Percentiles rank a stretch among this genome's conserved stretches.
Evolutionary conservation across 2,329 filamentous ascomycete genomes (phyloP).

Genomic region (Chrysoporthe cubensis): DNA sequence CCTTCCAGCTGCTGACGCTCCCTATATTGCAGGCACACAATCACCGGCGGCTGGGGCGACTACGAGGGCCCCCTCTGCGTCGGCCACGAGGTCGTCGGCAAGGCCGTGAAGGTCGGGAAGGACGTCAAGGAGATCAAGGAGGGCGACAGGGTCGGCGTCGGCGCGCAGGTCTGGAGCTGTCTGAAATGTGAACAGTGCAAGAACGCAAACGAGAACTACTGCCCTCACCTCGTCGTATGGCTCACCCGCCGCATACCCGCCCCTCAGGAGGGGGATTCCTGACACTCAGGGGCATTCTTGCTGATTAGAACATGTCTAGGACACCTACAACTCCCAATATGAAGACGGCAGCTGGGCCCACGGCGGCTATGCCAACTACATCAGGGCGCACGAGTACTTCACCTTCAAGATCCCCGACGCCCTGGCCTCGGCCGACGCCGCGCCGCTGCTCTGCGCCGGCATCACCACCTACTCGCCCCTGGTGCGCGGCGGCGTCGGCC

Average conservation of each 20-base stretch:
- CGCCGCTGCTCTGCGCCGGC: conserved; percentile 78
- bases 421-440: conserved; percentile 52
- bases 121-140: conserved; percentile 52
- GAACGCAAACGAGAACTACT: conserved; percentile 55
- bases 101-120: conserved; percentile 52
- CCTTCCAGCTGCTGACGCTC: background rate
- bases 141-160: conserved; percentile 68
- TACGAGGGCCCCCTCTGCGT: conserved; percentile 53
- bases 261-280: background rate
- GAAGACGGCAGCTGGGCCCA: conserved; percentile 59
- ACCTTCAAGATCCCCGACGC: conserved; percentile 61
- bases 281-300: background rate
- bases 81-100: conserved; percentile 65
- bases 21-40: conserved; percentile 47
- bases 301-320: conserved; percentile 28
- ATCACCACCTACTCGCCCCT: conserved; percentile 75
- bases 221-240: conserved; percentile 48
- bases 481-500: conserved; percentile 66
- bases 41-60: conserved; percentile 57
- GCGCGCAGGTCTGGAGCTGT: conserved; percentile 64
- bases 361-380: conserved; percentile 62
- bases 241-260: background rate
- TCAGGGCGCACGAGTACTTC: conserved; percentile 60
- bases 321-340: conserved; percentile 63
- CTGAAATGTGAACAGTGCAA: conserved; percentile 53